Conservation (phyloP, 257 asterid genomes). For the Lantana camara region DNA sequence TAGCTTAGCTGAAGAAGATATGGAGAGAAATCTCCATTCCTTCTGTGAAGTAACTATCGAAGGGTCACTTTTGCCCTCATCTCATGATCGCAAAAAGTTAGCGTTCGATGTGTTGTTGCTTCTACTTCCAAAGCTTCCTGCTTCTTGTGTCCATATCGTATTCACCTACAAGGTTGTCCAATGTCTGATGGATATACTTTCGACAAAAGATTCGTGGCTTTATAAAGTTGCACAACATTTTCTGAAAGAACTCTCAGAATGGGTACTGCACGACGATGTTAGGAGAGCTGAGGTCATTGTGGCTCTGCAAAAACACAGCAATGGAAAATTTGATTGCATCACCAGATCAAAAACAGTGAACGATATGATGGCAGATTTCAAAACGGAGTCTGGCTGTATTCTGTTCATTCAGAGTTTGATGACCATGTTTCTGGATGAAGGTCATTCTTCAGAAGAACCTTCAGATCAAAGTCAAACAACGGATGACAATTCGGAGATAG, state of each 20-base stretch:
- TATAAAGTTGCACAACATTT: conserved; percentile 80
- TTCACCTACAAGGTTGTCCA: conserved; percentile 83
- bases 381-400: conserved; percentile 77
- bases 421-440: conserved; percentile 82
- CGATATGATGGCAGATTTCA: conserved; percentile 74
- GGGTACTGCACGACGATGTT: conserved; percentile 71
- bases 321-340: conserved; percentile 79
- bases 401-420: conserved; percentile 68
- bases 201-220: conserved; percentile 88
- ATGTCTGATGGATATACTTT: conserved; percentile 84
- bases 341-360: conserved; percentile 83
- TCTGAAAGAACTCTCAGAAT: conserved; percentile 73
- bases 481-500: conserved; percentile 94
- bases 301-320: conserved; percentile 91
- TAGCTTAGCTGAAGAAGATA: conserved; percentile 70
- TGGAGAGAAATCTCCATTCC: conserved; percentile 57
- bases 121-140: conserved; percentile 76
- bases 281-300: conserved; percentile 82
- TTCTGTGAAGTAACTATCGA: conserved; percentile 80
- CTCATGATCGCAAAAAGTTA: conserved; percentile 92
- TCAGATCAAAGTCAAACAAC: conserved; percentile 99
- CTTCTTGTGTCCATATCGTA: conserved; percentile 51
- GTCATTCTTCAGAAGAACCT: conserved; percentile 84
- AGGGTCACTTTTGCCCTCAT: conserved; percentile 80
- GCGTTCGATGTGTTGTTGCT: conserved; percentile 77